Percentiles rank a stretch among this genome's conserved stretches.
Conservation (phyloP, 441 rosid species). For the Populus hybrid region DNA sequence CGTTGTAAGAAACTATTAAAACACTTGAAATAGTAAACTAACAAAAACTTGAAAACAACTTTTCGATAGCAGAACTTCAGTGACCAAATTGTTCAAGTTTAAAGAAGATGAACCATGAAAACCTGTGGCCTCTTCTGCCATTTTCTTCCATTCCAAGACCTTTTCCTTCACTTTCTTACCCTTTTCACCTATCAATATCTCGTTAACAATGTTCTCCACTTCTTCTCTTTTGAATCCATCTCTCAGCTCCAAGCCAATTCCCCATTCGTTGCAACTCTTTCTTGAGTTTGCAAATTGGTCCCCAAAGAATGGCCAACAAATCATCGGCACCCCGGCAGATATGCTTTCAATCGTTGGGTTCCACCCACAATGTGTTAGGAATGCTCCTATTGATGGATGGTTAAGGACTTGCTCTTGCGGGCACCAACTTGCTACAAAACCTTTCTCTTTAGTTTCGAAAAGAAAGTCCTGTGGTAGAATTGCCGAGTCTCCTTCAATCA, state of each 20-base stretch:
- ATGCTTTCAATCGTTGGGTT: constrained; percentile 51
- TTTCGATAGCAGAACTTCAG: constrained; percentile 10
- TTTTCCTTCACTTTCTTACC: constrained; percentile 34
- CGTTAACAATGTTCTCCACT: constrained; percentile 40
- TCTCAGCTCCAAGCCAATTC: constrained; percentile 45
- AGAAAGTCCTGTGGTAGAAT: constrained; percentile 40
- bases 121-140: constrained; percentile 9
- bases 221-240: constrained; percentile 37
- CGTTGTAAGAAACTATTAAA: no score
- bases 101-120: constrained; percentile 10
- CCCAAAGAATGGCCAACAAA: constrained; percentile 60
- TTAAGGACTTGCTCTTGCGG: constrained; percentile 46
- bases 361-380: constrained; percentile 25
- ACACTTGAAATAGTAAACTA: no score
- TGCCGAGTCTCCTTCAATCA: constrained; percentile 37
- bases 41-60: background rate
- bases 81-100: constrained; percentile 12
- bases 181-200: constrained; percentile 41
- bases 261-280: constrained; percentile 51
- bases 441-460: constrained; percentile 38
- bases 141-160: constrained; percentile 38
- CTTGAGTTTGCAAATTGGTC: constrained; percentile 53
- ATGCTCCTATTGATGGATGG: constrained; percentile 46
- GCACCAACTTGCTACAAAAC: constrained; percentile 45
- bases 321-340: constrained; percentile 42